phyloP scores from a whole-genome alignment of 306 rosid species.

The Benincasa hispida region DNA sequence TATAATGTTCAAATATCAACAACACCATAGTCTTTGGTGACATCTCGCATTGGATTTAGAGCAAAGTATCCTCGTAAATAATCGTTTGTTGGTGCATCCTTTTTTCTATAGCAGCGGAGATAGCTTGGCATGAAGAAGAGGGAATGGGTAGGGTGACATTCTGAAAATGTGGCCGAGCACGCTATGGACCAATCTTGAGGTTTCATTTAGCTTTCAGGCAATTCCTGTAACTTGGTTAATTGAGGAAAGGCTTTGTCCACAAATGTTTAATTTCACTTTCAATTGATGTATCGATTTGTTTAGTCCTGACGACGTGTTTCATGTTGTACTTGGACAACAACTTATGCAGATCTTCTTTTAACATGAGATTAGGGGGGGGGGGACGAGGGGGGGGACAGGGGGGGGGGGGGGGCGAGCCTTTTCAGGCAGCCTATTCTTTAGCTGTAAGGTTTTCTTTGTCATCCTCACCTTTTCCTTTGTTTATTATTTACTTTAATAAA shows the following conservation, averaged over 20 bases:
- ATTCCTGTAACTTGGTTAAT: neutral
- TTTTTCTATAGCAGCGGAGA: constrained; percentile 51
- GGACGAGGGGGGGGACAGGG: no score
- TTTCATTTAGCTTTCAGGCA: constrained; percentile 6
- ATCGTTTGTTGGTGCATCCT: neutral
- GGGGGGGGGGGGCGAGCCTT: no score
- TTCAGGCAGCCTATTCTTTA: constrained; percentile 30
- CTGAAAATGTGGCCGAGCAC: constrained; percentile 21
- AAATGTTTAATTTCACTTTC: neutral
- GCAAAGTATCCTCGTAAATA: neutral
- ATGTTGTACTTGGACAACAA: constrained; percentile 36
- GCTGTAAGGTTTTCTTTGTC: constrained; percentile 20
- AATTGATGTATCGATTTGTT: neutral
- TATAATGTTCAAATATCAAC: neutral
- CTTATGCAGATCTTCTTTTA: constrained; percentile 34
- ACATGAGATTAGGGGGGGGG: no score
- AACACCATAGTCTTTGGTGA: neutral
- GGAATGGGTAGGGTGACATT: constrained; percentile 48
- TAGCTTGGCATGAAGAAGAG: constrained; percentile 53
- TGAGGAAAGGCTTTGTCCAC: neutral
- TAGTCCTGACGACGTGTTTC: neutral
- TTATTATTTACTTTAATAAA: constrained; percentile 3
- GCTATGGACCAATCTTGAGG: constrained; percentile 50
- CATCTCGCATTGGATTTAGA: neutral
- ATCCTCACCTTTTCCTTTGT: neutral